Evolutionary conservation across 2,329 filamentous ascomycete species (phyloP), one percentile per base, ranked within the genome.

Genomic region (Bipolaris cookei): DNA sequence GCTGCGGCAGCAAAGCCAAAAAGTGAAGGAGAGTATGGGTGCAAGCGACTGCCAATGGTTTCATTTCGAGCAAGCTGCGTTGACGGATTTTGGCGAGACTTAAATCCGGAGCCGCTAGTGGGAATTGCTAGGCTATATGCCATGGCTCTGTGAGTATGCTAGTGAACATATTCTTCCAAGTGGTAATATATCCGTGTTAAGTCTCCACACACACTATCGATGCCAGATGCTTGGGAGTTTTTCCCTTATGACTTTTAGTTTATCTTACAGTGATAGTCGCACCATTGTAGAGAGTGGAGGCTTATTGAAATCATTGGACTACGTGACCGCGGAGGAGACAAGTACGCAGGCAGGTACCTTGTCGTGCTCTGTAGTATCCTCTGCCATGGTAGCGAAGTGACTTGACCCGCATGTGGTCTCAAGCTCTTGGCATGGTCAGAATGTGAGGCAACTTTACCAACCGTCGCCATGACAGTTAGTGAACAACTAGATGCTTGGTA

Each of bases 31-130:
- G 20, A 23, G 39, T 11, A 20, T 16, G n/a, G 43, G n/a, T 39
- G 37, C 18, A 21, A 45, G 20, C 23, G 4, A 39, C 43, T 34
- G 41, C 35, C 20, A 49, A 30, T 50, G 48, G 48, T 35, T 44
- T 37, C 44, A 42, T 56, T 25, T 52, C 32, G 42, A 47, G 34
- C 42, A 41, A 20, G 25, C 6, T 20, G n/a, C 6, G 34, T 13
- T 20, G 4, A 32, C 23, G 32, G 16, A 10, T 21, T 23, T 45
- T 30, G 23, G 10, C 16, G 13, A n/a, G 10, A 20, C 7, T 20
- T 30, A 16, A 25, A 28, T 10, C 42, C 42, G 41, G 28, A 16
- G 18, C 13, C 51, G 34, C 51, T 39, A 41, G 30, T 35, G 34
- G 42, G 42, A 39, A 47, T 53, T 34, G 30, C 23, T 46, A 6